A percentile compares a stretch with the other conserved stretches of the same genome.
Conservation (phyloP, 805 yeast species). For the Metschnikowia sp. region DNA sequence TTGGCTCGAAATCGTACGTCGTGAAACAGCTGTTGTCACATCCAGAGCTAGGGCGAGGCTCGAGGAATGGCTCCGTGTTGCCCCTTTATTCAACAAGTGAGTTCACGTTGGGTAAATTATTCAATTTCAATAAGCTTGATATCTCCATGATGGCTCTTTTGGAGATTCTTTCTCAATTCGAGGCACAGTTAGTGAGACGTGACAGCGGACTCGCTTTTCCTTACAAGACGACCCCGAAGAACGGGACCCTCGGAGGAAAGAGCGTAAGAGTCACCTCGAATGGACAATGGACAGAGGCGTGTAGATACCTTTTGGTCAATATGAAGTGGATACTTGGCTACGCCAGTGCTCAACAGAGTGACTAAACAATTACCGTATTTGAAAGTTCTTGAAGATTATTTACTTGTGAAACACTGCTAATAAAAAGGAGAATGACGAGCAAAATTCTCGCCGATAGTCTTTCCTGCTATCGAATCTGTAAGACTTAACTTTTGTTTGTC, state of each 20-base stretch:
- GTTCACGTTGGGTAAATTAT: slow-evolving; percentile 63
- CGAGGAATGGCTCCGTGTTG: slow-evolving; percentile 36
- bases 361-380: background rate
- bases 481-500: no score
- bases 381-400: background rate
- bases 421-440: no score
- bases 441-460: no score
- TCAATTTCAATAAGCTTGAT: slow-evolving; percentile 75
- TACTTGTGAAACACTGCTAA: no score
- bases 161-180: slow-evolving; percentile 56
- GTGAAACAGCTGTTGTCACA: slow-evolving; percentile 38
- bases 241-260: slow-evolving; percentile 73
- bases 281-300: slow-evolving; percentile 87
- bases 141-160: slow-evolving; percentile 76
- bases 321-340: slow-evolving; percentile 80
- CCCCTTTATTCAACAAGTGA: slow-evolving; percentile 69
- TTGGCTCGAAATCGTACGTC: slow-evolving; percentile 81
- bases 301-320: slow-evolving; percentile 75
- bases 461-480: no score
- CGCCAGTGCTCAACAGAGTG: slow-evolving; percentile 40
- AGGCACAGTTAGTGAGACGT: slow-evolving; percentile 36
- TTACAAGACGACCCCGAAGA: slow-evolving; percentile 52
- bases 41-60: background rate
- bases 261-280: slow-evolving; percentile 70
- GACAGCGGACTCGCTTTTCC: slow-evolving; percentile 67